Percentiles rank a stretch among this genome's conserved stretches.
Conservation (phyloP, 352 stramenopile genomes). For the Pythium phragmiticola region DNA sequence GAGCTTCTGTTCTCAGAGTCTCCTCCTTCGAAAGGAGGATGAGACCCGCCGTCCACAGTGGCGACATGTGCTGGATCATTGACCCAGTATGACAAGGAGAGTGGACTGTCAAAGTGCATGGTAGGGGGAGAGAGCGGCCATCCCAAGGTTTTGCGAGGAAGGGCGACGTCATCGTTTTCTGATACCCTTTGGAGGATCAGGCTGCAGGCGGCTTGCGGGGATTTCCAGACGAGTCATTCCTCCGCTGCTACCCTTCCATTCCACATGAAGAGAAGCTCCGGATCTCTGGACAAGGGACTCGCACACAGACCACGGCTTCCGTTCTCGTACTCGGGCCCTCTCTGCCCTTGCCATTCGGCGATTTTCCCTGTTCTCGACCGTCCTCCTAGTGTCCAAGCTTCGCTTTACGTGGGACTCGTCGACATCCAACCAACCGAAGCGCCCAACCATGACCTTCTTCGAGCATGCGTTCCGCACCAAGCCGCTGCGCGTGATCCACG, state of each 20-base stretch:
- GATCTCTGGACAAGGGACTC: not conserved
- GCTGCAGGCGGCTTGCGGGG: not conserved
- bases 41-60: no score
- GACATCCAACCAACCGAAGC: not conserved
- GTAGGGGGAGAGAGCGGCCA: not conserved
- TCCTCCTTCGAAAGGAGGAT: not conserved
- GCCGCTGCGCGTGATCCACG: conserved; percentile 73
- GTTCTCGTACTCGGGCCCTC: not conserved
- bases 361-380: conserved; percentile 6
- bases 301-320: not conserved
- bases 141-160: not conserved
- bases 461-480: conserved; percentile 68
- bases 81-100: not conserved
- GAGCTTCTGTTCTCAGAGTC: conserved; percentile 4
- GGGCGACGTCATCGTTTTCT: not conserved
- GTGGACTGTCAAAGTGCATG: not conserved
- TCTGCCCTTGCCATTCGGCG: not conserved
- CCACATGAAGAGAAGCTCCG: not conserved
- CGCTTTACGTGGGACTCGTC: conserved; percentile 3
- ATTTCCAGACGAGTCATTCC: conserved; percentile 4
- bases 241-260: not conserved
- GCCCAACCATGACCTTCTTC: conserved; percentile 37
- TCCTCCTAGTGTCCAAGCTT: not conserved
- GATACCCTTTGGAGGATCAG: not conserved
- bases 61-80: no score